Conservation (phyloP, 179 eudicot genomes). For the Beta macrorhiza region DNA sequence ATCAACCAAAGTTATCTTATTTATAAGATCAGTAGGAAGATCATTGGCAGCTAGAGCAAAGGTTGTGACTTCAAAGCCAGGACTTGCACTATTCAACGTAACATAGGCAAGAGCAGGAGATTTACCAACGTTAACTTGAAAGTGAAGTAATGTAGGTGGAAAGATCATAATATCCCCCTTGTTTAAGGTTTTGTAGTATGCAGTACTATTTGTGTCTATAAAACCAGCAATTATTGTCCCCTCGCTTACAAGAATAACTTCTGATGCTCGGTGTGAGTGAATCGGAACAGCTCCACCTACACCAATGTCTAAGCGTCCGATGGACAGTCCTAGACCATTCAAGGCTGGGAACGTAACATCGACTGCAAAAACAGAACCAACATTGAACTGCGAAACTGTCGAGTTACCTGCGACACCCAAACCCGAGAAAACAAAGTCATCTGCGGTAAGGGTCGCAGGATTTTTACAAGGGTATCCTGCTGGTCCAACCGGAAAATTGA, state of each 20-base stretch:
- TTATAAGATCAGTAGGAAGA: not conserved
- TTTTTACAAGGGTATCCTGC: constrained; percentile 3
- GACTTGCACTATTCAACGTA: constrained; percentile 4
- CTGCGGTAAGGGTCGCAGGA: not conserved
- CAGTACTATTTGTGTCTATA: not conserved
- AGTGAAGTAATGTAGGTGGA: constrained; percentile 14
- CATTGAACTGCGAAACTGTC: not conserved
- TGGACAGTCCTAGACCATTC: constrained; percentile 23
- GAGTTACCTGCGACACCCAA: not conserved
- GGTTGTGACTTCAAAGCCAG: not conserved
- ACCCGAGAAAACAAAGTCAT: constrained; percentile 22
- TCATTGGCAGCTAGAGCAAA: not conserved
- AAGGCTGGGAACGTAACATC: constrained; percentile 21
- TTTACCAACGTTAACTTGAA: not conserved
- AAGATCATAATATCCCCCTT: constrained; percentile 23
- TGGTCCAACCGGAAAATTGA: not conserved
- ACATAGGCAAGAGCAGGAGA: not conserved
- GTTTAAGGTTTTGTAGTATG: constrained; percentile 16
- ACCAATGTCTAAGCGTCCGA: constrained; percentile 19
- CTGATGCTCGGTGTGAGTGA: constrained; percentile 23
- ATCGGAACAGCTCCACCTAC: constrained; percentile 21
- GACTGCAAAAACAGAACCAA: not conserved
- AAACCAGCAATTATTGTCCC: constrained; percentile 22
- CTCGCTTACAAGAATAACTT: constrained; percentile 8
- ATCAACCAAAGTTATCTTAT: constrained; percentile 7